A percentile compares a stretch with the other conserved stretches of the same genome.
Evolutionary conservation across 73 alveolate genomes (phyloP).

Genomic region (Effrenium voratum): DNA sequence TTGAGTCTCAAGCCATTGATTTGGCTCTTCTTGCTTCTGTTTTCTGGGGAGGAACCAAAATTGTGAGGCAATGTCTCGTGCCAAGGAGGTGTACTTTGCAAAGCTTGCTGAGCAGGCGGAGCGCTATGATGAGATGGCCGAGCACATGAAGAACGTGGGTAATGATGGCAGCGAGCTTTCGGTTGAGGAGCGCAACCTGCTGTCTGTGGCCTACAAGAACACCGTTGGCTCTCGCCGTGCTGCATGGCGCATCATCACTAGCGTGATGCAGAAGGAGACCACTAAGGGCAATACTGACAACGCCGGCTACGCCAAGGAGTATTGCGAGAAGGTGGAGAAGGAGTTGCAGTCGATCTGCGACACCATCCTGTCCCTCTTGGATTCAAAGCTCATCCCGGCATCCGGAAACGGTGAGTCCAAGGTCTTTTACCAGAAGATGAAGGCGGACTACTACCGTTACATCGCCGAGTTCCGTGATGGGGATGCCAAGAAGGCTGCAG

Average conservation of each 20-base stretch:
- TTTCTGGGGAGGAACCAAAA: too few relatives aligned
- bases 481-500: constrained; percentile 24
- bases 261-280: constrained; percentile 95
- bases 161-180: constrained; percentile 57
- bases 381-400: constrained; percentile 19
- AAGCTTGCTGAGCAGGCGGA: constrained; percentile 93
- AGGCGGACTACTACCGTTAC: too few relatives aligned
- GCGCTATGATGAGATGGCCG: constrained; percentile 91
- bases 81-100: constrained; percentile 50
- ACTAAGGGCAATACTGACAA: constrained; percentile 53
- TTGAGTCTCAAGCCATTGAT: too few relatives aligned
- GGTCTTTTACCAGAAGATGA: constrained; percentile 97
- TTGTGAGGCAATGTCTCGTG: too few relatives aligned
- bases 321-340: constrained; percentile 53
- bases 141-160: constrained; percentile 69
- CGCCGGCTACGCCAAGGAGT: constrained; percentile 67
- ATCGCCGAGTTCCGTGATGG: constrained; percentile 67
- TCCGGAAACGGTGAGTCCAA: constrained; percentile 94
- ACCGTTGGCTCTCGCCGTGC: constrained; percentile 95
- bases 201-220: constrained; percentile 95
- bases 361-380: constrained; percentile 38
- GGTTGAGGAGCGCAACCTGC: constrained; percentile 95
- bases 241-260: constrained; percentile 96
- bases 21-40: too few relatives aligned
- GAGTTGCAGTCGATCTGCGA: constrained; percentile 67